phyloP scores from a whole-genome alignment of 2,329 filamentous ascomycete genomes.

The Blastomyces silverae region DNA sequence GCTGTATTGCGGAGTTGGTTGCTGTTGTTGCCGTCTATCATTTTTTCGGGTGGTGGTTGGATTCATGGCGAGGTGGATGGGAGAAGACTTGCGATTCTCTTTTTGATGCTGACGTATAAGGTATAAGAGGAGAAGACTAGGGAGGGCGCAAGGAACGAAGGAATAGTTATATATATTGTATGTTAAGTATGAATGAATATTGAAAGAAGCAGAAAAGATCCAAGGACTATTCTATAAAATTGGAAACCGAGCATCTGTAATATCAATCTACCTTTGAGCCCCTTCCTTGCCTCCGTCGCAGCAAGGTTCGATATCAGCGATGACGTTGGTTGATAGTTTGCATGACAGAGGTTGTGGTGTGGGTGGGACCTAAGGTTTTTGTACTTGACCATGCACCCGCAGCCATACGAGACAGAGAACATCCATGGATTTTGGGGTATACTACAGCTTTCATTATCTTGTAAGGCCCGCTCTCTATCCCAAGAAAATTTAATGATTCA shows the following conservation, averaged over 20 bases:
- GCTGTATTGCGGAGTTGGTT: conserved; percentile 12
- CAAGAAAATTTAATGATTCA: background rate
- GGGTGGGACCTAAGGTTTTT: background rate
- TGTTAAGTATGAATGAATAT: background rate
- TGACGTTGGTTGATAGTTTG: background rate
- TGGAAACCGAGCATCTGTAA: background rate
- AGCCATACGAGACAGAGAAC: background rate
- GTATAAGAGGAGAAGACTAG: background rate
- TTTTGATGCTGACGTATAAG: background rate
- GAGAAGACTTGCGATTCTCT: background rate
- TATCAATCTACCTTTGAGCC: background rate
- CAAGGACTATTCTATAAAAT: background rate
- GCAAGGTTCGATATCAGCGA: background rate
- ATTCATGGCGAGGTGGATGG: conserved; percentile 4
- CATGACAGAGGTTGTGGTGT: background rate
- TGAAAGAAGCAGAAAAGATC: background rate
- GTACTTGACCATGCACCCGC: background rate
- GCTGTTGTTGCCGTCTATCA: conserved; percentile 1
- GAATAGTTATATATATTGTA: background rate
- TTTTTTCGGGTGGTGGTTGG: conserved; percentile 9
- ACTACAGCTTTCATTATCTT: background rate
- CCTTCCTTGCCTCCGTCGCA: conserved; percentile 1
- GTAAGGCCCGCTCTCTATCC: background rate
- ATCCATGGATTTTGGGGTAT: background rate
- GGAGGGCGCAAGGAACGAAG: background rate